Base-by-base conservation (phyloP, 345 rosid species). In the Microcos paniculata region DNA sequence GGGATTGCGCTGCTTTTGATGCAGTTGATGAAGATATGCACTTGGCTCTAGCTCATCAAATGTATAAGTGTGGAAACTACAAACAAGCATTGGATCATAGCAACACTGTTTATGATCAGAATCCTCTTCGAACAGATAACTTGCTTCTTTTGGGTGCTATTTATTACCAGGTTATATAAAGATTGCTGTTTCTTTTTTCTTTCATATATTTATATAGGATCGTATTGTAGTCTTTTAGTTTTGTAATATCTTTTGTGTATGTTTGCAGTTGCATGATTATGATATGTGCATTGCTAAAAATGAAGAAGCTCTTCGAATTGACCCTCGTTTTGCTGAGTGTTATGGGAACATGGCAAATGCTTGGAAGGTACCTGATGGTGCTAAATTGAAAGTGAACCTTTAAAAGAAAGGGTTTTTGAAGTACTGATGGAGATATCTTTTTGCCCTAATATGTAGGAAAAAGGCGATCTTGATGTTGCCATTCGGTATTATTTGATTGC, bases 311-410 rank as follows among this genome's bases (percentile, higher is more conserved):
- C 96, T 96, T 81, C 88, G 84, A 57, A 84, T 94, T 62, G 94
- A 94, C 49, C 99, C 98, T 40, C 95, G 80, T 67, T 96, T 94
- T 81, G 98, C 99, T 18, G 99, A 96, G 88, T 96, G 99, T 81
- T 96, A 92, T 82, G 99, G 99, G 57, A 96, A 96, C 83, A 92
- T 92, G 97, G 99, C 99, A 73, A 96, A 96, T 78, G 99, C 99
- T 33, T 92, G 97, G 97, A 96, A 96, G 98, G 99, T 89, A 84
- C 74, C 59, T 56, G 11, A 31, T 48, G 19, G 62, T 45, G 38
- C 19, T 48, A 16, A 46, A 61, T 23, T 31, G 30, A n/a, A 13
- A 53, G 6, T 43, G 14, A 28, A 40, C n/a, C 7, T 73, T 43
- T 26, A 6, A 26, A 45, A 21, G n/a, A 30, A 35, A 23, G 13